Conservation (phyloP, 2,329 filamentous ascomycete species). For the Colletotrichum destructivum region DNA sequence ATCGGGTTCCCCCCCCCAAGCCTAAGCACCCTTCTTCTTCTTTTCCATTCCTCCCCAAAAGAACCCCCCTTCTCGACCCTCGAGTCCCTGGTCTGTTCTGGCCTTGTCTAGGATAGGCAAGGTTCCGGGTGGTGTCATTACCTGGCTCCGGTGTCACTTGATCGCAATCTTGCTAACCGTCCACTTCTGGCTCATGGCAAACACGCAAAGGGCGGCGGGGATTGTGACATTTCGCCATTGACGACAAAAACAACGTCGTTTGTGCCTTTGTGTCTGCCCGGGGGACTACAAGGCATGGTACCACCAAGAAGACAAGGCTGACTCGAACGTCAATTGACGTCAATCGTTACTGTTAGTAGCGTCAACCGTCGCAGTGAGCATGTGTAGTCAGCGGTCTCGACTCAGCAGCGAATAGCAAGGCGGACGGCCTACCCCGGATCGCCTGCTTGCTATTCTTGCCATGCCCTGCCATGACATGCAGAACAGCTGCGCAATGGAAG, state of each 20-base stretch:
- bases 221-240: not conserved
- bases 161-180: slow-evolving; percentile 20
- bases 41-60: not conserved
- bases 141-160: slow-evolving; percentile 30
- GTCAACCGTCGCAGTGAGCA: too few relatives aligned
- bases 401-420: not conserved
- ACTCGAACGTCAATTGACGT: slow-evolving; percentile 1
- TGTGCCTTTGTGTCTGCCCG: not conserved
- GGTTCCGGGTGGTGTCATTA: slow-evolving; percentile 33
- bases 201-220: slow-evolving; percentile 2
- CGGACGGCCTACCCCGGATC: slow-evolving; percentile 1
- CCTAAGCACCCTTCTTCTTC: not conserved
- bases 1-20: not conserved
- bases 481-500: not conserved
- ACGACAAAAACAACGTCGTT: not conserved
- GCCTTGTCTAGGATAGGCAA: slow-evolving; percentile 34
- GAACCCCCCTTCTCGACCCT: not conserved
- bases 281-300: too few relatives aligned
- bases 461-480: not conserved
- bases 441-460: slow-evolving; percentile 1
- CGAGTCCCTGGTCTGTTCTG: not conserved
- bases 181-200: slow-evolving; percentile 24
- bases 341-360: too few relatives aligned
- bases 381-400: slow-evolving; percentile 4
- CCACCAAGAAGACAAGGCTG: not conserved